Conservation (phyloP, 345 rosid species). For the Odontarrhena argentea region DNA sequence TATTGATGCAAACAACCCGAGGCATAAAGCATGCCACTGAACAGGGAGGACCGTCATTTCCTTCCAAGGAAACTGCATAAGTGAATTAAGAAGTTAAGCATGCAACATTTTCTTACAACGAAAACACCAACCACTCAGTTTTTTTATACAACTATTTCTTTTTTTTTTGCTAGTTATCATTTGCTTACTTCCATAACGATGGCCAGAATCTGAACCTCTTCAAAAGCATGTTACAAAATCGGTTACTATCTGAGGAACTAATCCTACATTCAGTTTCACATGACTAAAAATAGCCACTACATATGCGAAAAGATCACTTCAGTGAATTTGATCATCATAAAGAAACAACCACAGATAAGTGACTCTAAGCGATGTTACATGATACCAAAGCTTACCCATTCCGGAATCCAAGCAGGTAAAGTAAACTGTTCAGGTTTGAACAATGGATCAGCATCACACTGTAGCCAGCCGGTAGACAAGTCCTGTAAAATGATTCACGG, state of each 20-base stretch:
- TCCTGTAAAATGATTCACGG: conserved; percentile 55
- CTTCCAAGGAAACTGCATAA: conserved; percentile 83
- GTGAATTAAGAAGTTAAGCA: conserved; percentile 14
- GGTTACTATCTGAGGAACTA: not conserved
- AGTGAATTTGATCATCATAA: conserved; percentile 1
- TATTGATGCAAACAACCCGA: conserved; percentile 94
- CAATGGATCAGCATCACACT: conserved; percentile 92
- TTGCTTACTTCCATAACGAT: conserved; percentile 1
- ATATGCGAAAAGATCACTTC: not conserved
- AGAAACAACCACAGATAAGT: not conserved
- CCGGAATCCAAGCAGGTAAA: conserved; percentile 66
- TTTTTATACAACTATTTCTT: not conserved
- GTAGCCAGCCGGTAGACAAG: conserved; percentile 90
- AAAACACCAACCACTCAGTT: not conserved
- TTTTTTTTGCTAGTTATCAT: not conserved
- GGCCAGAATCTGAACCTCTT: conserved; percentile 14
- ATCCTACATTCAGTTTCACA: not conserved
- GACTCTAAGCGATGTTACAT: not conserved
- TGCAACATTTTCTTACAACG: not conserved
- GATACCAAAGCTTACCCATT: conserved; percentile 57
- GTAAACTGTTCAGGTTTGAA: conserved; percentile 71
- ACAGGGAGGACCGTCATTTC: conserved; percentile 82
- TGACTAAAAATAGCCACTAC: not conserved
- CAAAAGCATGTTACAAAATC: not conserved
- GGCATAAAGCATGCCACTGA: conserved; percentile 91